Percentiles rank a stretch among this genome's conserved stretches.
These are phyloP conservation scores for Carex littledalei DNA, from an alignment of 176 grass and related monocot species.

Conservation along the genomic window DNA sequence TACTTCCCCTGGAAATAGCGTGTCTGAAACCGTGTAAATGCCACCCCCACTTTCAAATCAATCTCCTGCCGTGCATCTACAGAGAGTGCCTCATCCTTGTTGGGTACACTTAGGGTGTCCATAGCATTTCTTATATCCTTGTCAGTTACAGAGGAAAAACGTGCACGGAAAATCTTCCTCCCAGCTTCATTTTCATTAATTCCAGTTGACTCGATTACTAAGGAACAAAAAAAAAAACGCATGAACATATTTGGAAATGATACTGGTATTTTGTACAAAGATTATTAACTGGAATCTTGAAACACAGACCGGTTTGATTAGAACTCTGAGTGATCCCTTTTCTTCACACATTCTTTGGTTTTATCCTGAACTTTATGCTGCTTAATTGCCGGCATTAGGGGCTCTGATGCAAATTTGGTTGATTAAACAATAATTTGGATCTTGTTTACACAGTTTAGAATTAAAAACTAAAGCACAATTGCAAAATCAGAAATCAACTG, in stretches of 20 bases:
- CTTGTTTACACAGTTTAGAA: neutral
- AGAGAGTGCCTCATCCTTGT: constrained; percentile 76
- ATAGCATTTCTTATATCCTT: constrained; percentile 80
- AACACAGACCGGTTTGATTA: neutral
- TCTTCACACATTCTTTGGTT: neutral
- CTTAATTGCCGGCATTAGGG: neutral
- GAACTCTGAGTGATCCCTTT: neutral
- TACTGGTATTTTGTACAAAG: neutral
- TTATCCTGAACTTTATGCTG: neutral
- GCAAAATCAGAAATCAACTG: neutral
- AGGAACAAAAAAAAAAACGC: neutral
- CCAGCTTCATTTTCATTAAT: constrained; percentile 74
- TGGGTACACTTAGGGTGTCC: constrained; percentile 76
- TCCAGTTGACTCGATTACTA: constrained; percentile 85
- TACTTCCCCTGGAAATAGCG: constrained; percentile 97
- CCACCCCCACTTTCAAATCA: constrained; percentile 95
- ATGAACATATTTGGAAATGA: neutral
- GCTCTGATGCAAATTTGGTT: neutral
- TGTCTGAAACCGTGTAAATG: constrained; percentile 98
- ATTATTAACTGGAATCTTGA: neutral
- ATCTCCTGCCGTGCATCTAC: constrained; percentile 98
- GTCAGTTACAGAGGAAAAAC: constrained; percentile 88
- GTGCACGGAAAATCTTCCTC: constrained; percentile 78
- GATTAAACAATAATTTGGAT: neutral
- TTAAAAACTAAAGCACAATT: neutral